These are phyloP conservation scores for Colletotrichum filicis DNA, from an alignment of 2,329 filamentous ascomycete genomes.

Conservation along the genomic window DNA sequence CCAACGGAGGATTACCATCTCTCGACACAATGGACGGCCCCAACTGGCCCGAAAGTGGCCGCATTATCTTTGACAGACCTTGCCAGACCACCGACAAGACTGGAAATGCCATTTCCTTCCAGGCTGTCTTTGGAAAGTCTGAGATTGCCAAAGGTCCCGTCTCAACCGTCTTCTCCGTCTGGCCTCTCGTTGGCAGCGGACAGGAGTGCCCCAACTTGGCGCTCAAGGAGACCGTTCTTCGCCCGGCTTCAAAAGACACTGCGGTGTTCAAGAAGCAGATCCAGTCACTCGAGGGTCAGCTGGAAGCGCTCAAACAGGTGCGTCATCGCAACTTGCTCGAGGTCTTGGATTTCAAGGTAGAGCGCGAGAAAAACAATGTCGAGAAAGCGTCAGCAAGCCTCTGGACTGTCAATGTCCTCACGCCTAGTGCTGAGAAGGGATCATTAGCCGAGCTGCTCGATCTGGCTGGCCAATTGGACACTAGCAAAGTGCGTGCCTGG, in stretches of 20 bases:
- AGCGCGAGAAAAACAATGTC: constrained; percentile 59
- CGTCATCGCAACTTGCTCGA: constrained; percentile 82
- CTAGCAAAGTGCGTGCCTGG: constrained; percentile 85
- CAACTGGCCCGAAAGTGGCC: constrained; percentile 45
- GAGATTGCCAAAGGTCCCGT: constrained; percentile 73
- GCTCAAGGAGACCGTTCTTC: constrained; percentile 76
- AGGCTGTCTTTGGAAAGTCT: constrained; percentile 76
- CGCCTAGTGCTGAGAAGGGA: constrained; percentile 82
- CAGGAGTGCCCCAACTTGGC: constrained; percentile 72
- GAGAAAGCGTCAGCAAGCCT: constrained; percentile 44
- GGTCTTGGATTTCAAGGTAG: constrained; percentile 85
- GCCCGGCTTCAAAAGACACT: constrained; percentile 66
- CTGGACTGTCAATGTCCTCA: constrained; percentile 82
- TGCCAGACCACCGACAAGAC: constrained; percentile 72
- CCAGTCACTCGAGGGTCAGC: constrained; percentile 78
- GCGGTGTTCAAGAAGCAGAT: constrained; percentile 80
- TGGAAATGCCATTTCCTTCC: constrained; percentile 75
- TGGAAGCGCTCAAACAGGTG: constrained; percentile 80
- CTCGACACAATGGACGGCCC: constrained; percentile 45
- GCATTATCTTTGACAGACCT: constrained; percentile 74
- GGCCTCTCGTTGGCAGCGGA: constrained; percentile 69
- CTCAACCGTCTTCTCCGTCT: constrained; percentile 77
- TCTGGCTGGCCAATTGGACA: constrained; percentile 78
- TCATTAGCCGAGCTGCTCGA: constrained; percentile 86
- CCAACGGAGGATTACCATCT: constrained; percentile 53